Evolutionary conservation across 257 asterid genomes (phyloP), one percentile per base, ranked within the genome.

Genomic region (Gentiana macrophylla): DNA sequence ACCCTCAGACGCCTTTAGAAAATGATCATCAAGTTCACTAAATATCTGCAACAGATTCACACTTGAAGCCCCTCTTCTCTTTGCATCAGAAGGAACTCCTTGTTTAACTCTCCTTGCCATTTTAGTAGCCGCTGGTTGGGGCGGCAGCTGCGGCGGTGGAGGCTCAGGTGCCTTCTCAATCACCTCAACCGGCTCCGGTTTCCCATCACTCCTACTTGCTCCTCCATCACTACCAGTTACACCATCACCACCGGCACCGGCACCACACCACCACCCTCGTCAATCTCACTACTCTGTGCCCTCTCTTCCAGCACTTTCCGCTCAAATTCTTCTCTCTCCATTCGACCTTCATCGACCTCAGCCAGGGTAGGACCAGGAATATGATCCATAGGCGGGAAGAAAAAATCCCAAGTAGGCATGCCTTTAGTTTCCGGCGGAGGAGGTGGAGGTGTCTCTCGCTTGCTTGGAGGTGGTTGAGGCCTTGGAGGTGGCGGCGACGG

Each of bases 1-100:
- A 69, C 98, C 84, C 66, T 91, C 87, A 0, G 87, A 91, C 44
- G 95, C 95, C 78, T 80, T 77, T 4, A 91, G 95, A 66, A 91
- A 91, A 65, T 85, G 84, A 72, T 91, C 98, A 78, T 91, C 98
- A 54, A 91, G 82, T 3, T 78, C 86, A 37, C 69, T 69, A 56
- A 87, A 87, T 71, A 91, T 79, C 65, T 79, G 78, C 70, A 72
- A 49, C 69, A 90, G 66, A 67, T 70, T 86, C 55, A 67, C 60
- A 64, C 69, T 67, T 2, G 63, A 63, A 34, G 64, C 80, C 4
- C 59, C 65, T 70, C 72, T 84, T 79, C 66, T 84, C 65, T 82
- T 86, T 12, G 57, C 86, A 63, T 84, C 94, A 8, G 72, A 68
- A 5, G 73, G 83, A 69, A 65, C 80, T 38, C 51, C 82, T 61